These are phyloP conservation scores for Truncatella angustata DNA, from an alignment of 2,329 filamentous ascomycete species.

Conservation along the genomic window DNA sequence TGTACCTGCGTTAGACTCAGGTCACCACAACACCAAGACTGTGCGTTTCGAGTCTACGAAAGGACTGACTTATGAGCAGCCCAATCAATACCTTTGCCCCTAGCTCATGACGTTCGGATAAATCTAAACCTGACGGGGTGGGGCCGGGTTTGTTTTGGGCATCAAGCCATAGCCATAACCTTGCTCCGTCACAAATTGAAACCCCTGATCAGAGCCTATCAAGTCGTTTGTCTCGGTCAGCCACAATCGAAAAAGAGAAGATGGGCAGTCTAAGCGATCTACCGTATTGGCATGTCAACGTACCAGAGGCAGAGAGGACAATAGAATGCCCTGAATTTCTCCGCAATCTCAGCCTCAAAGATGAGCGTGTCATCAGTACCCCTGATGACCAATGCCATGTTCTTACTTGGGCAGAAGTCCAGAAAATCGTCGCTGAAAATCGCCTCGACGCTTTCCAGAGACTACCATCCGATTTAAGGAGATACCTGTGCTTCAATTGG, in stretches of 20 bases:
- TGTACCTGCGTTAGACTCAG: too few species aligned
- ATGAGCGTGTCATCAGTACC: conserved; percentile 66
- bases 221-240: too few species aligned
- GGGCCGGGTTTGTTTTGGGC: too few species aligned
- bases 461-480: conserved; percentile 72
- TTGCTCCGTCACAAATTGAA: too few species aligned
- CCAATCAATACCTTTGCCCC: too few species aligned
- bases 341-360: conserved; percentile 61
- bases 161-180: too few species aligned
- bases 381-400: conserved; percentile 64
- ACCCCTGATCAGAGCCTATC: too few species aligned
- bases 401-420: conserved; percentile 69
- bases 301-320: conserved; percentile 61
- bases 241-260: background rate
- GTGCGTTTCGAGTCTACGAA: too few species aligned
- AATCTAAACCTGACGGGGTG: too few species aligned
- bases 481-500: conserved; percentile 70
- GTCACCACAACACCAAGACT: too few species aligned
- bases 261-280: conserved; percentile 37
- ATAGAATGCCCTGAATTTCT: conserved; percentile 72
- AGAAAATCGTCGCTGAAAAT: conserved; percentile 60
- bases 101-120: too few species aligned
- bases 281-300: conserved; percentile 83
- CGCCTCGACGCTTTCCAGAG: conserved; percentile 75
- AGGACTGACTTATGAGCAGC: too few species aligned